Evolutionary conservation across 257 asterid genomes (phyloP).

Genomic region (Haberlea rhodopensis): DNA sequence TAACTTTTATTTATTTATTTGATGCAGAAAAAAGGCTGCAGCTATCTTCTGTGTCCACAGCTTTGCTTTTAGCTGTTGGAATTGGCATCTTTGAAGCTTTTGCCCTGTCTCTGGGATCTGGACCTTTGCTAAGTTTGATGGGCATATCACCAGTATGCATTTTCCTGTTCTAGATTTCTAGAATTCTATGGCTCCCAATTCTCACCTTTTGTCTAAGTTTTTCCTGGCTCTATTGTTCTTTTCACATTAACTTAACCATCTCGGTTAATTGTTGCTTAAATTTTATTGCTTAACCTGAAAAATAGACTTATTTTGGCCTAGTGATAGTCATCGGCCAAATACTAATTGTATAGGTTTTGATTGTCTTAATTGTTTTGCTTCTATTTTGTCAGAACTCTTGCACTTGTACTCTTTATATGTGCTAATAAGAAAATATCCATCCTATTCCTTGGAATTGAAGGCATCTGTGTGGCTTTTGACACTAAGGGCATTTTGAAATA

Average conservation of each 20-base stretch:
- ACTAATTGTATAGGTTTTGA: neutral
- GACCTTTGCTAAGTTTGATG: constrained; percentile 80
- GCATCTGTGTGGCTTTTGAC: neutral
- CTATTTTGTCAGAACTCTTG: no score
- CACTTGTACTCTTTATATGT: no score
- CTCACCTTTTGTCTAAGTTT: neutral
- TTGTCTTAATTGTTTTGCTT: no score
- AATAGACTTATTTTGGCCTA: neutral
- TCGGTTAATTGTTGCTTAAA: neutral
- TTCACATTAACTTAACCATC: neutral
- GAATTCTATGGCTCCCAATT: neutral
- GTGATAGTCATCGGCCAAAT: neutral
- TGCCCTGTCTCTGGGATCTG: constrained; percentile 78
- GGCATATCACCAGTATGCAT: constrained; percentile 73
- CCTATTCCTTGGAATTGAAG: neutral
- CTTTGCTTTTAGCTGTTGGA: constrained; percentile 75
- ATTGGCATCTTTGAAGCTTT: constrained; percentile 83
- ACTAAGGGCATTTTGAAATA: neutral
- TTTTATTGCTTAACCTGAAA: neutral
- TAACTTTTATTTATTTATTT: constrained; percentile 3
- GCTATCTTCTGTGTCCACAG: constrained; percentile 91
- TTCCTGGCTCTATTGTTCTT: neutral
- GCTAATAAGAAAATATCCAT: neutral
- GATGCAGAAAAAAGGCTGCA: constrained; percentile 49
- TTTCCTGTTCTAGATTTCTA: neutral